These are phyloP conservation scores for Fusarium anguioides DNA, from an alignment of 2,329 filamentous ascomycete species.

Conservation along the genomic window DNA sequence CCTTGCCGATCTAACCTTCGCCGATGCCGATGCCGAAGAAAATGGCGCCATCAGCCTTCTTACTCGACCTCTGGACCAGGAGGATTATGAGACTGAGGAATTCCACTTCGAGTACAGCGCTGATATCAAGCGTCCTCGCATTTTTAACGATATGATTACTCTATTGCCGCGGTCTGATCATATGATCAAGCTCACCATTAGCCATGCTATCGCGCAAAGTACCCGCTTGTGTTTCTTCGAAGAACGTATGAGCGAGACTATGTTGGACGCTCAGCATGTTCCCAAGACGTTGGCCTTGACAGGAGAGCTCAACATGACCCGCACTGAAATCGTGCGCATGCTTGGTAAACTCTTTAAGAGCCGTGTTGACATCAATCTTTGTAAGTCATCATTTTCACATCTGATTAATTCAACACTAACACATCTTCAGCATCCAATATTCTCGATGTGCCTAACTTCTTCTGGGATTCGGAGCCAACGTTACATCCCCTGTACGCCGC, in stretches of 20 bases:
- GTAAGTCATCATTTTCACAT: slow-evolving; percentile 64
- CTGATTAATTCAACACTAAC: slow-evolving; percentile 11
- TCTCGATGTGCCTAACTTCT: slow-evolving; percentile 95
- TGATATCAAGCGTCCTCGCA: slow-evolving; percentile 84
- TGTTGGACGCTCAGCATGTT: slow-evolving; percentile 91
- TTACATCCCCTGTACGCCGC: slow-evolving; percentile 94
- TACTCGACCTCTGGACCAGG: slow-evolving; percentile 82
- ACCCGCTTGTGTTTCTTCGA: slow-evolving; percentile 97
- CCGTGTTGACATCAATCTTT: slow-evolving; percentile 96
- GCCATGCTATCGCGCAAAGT: slow-evolving; percentile 95
- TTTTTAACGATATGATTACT: slow-evolving; percentile 99
- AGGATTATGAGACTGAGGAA: slow-evolving; percentile 96
- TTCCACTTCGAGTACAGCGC: slow-evolving; percentile 98
- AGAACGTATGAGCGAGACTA: slow-evolving; percentile 93
- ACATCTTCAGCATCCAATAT: slow-evolving; percentile 82
- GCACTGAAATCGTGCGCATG: slow-evolving; percentile 92
- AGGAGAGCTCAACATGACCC: slow-evolving; percentile 88
- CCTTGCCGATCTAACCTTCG: slow-evolving; percentile 92
- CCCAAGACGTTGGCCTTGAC: slow-evolving; percentile 90
- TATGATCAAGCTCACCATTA: slow-evolving; percentile 99
- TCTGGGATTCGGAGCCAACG: slow-evolving; percentile 97
- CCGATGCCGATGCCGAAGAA: slow-evolving; percentile 71
- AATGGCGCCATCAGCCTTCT: slow-evolving; percentile 75
- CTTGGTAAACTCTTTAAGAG: slow-evolving; percentile 91
- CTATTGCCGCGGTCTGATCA: slow-evolving; percentile 89